A percentile compares a stretch with the other conserved stretches of the same genome.
These are phyloP conservation scores for Yamadazyma philogaea DNA, from an alignment of 805 yeast genomes.

Conservation along the genomic window DNA sequence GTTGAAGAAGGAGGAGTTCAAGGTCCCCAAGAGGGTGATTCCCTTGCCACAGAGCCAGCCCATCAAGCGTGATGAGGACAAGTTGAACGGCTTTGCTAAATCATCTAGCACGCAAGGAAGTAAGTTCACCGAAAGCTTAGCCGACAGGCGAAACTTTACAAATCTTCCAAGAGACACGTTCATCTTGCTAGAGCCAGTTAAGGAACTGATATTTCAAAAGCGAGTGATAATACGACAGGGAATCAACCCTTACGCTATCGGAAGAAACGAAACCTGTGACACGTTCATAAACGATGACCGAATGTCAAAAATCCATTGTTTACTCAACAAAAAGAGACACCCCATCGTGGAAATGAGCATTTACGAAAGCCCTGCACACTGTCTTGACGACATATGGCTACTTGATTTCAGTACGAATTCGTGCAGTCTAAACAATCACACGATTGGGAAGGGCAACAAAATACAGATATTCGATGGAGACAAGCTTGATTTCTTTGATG, in stretches of 20 bases:
- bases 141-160: slow-evolving; percentile 2
- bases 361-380: slow-evolving; percentile 70
- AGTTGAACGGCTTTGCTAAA: neutral
- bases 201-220: slow-evolving; percentile 42
- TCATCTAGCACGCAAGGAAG: slow-evolving; percentile 3
- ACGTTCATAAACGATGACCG: slow-evolving; percentile 65
- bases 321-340: slow-evolving; percentile 60
- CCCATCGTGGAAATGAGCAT: slow-evolving; percentile 48
- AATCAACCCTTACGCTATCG: slow-evolving; percentile 64
- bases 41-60: slow-evolving; percentile 44
- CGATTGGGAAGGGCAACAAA: slow-evolving; percentile 61
- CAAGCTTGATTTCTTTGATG: slow-evolving; percentile 61
- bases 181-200: slow-evolving; percentile 53
- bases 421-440: slow-evolving; percentile 62
- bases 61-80: neutral
- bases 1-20: slow-evolving; percentile 35
- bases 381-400: slow-evolving; percentile 74
- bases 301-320: slow-evolving; percentile 82
- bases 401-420: slow-evolving; percentile 78
- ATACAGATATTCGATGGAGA: slow-evolving; percentile 64
- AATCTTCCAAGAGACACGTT: slow-evolving; percentile 56
- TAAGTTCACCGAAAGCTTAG: neutral
- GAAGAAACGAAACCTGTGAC: slow-evolving; percentile 65
- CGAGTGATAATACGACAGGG: slow-evolving; percentile 66
- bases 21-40: slow-evolving; percentile 42